These are phyloP conservation scores for Leishmania aethiopica DNA, from an alignment of 208 protist genomes.

Conservation along the genomic window DNA sequence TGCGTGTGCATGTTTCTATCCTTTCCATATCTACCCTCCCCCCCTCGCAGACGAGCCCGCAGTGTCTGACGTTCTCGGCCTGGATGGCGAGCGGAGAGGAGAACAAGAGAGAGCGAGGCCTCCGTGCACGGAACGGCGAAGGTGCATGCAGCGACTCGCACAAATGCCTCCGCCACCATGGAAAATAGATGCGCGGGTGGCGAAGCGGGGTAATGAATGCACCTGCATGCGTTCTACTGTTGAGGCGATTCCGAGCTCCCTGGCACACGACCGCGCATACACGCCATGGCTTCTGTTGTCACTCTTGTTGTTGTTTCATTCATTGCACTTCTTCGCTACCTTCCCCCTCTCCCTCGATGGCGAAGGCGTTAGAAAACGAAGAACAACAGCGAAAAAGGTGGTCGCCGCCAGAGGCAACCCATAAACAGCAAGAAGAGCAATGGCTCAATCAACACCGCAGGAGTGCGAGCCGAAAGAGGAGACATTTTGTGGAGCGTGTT, in stretches of 20 bases:
- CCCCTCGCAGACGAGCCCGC: background rate
- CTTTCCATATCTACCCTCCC: background rate
- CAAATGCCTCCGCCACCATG: background rate
- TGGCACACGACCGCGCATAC: background rate
- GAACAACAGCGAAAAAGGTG: background rate
- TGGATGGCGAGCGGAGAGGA: background rate
- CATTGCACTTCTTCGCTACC: background rate
- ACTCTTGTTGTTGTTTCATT: background rate
- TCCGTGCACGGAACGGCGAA: background rate
- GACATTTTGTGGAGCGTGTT: background rate
- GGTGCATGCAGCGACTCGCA: background rate
- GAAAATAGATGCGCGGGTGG: background rate
- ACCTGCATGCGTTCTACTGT: background rate
- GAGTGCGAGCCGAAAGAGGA: background rate
- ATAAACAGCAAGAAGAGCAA: background rate
- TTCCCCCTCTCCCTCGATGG: background rate
- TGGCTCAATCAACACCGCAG: background rate
- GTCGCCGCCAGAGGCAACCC: background rate
- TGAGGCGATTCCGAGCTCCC: background rate
- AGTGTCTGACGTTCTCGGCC: background rate
- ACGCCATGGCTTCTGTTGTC: background rate
- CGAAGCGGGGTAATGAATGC: background rate
- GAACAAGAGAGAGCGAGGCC: background rate
- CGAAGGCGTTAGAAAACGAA: background rate
- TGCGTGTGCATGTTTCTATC: constrained; percentile 9